These are phyloP conservation scores for Pachysandra terminalis DNA, from an alignment of 164 flowering plant genomes.

Conservation along the genomic window DNA sequence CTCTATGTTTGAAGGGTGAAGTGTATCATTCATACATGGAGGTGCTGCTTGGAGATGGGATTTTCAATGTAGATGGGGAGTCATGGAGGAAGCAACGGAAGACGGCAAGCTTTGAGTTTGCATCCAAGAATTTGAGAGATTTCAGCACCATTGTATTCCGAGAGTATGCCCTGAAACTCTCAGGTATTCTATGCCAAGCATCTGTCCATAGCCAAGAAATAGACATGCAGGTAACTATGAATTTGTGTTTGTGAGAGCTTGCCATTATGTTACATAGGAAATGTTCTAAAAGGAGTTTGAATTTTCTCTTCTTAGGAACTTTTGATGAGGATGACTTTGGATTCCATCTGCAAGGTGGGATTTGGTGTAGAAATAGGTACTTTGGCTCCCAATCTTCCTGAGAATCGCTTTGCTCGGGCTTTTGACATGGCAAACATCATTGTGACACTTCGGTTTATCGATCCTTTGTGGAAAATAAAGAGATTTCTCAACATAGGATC, in stretches of 20 bases:
- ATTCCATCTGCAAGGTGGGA: constrained; percentile 94
- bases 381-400: constrained; percentile 63
- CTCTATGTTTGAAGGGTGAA: constrained; percentile 49
- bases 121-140: constrained; percentile 88
- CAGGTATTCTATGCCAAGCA: constrained; percentile 51
- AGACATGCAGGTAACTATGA: constrained; percentile 75
- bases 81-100: constrained; percentile 85
- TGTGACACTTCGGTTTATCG: constrained; percentile 79
- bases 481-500: constrained; percentile 65
- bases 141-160: constrained; percentile 84
- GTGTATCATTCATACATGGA: constrained; percentile 94
- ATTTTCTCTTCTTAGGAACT: constrained; percentile 48
- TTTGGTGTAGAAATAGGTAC: constrained; percentile 94
- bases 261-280: not conserved
- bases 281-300: not conserved
- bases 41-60: constrained; percentile 89
- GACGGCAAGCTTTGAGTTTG: constrained; percentile 94
- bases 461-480: constrained; percentile 86
- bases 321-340: constrained; percentile 94
- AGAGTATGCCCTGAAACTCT: constrained; percentile 78
- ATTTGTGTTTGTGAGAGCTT: too few species aligned
- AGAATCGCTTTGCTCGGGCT: constrained; percentile 78
- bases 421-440: constrained; percentile 83
- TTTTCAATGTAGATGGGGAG: constrained; percentile 94
- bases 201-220: constrained; percentile 42